Evolutionary conservation across 2,329 filamentous ascomycete species (phyloP), one percentile per base, ranked within the genome.

Genomic region (Fusarium subtropicale): DNA sequence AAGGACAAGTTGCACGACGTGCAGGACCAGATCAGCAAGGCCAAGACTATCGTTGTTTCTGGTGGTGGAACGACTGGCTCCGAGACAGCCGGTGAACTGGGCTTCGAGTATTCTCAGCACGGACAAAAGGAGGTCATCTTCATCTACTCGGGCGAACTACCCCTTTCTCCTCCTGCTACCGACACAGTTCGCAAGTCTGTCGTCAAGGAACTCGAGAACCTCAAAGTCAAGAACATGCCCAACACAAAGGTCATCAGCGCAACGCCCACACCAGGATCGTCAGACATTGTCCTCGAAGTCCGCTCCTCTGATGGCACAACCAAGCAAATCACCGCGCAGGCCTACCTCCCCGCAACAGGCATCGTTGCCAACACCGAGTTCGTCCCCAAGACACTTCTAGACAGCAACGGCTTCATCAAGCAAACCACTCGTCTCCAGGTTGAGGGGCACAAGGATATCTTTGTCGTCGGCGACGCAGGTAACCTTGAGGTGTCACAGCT

Each of bases 51-150:
- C 61, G 83, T 87, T 52, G 78, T 88, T 5, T 84, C 80, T 18
- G 86, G 86, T 38, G 86, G 81, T 11, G 86, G 86, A 24, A 48
- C 79, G 22, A 87, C 85, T 0, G 86, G 85, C 24, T 75, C 83
- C 33, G 86, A 88, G 75, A 77, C 83, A 11, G 82, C 81, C 7
- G 86, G 82, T 39, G 86, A 88, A 76, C 80, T 88, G 28, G 85
- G 80, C 11, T 79, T 79, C 20, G 80, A 81, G 69, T 87, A 84
- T 69, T 80, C 79, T 5, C 76, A 78, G 47, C 72, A 76, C 20
- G 79, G 81, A 31, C 75, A 71, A 22, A 87, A 87, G 77, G 76
- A 84, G 34, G 78, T 86, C 55, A 80, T 82, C 52, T 78, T 86
- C 41, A 69, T 86, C 47, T 78, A 81, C 55, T 73, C 74, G 18